Evolutionary conservation across 176 grass and related monocot species (phyloP).

Genomic region (Luzula sylvatica): DNA sequence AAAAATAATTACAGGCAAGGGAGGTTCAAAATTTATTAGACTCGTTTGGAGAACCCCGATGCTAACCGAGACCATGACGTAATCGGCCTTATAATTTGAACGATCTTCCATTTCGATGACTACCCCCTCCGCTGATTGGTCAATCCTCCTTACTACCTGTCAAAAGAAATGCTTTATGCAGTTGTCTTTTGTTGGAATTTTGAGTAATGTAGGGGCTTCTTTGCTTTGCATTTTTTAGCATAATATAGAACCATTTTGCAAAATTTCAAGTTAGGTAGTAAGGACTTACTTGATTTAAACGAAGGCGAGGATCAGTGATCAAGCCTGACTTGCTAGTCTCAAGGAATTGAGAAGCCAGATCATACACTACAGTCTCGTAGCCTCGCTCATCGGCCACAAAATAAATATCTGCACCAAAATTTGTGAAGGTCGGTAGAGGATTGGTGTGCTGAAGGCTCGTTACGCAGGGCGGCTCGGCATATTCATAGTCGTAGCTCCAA

Average conservation of each 20-base stretch:
- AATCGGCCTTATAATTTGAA: constrained; percentile 29
- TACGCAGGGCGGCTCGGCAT: constrained; percentile 40
- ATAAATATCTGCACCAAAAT: constrained; percentile 34
- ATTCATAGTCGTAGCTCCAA: constrained; percentile 47
- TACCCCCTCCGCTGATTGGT: constrained; percentile 2
- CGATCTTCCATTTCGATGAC: constrained; percentile 37
- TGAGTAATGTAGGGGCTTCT: no score
- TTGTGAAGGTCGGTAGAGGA: constrained; percentile 26
- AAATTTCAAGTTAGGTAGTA: no score
- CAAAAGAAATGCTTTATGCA: neutral
- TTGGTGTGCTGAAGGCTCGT: constrained; percentile 52
- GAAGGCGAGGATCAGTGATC: constrained; percentile 29
- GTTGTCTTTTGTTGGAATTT: neutral
- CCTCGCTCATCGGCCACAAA: constrained; percentile 56
- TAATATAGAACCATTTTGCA: no score
- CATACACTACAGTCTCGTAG: constrained; percentile 32
- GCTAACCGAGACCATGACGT: constrained; percentile 41
- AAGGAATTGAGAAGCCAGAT: constrained; percentile 40
- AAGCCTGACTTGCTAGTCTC: constrained; percentile 13
- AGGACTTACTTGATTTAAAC: constrained; percentile 23
- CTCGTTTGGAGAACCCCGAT: constrained; percentile 51
- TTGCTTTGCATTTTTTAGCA: no score
- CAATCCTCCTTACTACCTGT: constrained; percentile 38
- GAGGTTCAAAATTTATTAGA: constrained; percentile 48
- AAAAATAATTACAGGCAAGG: constrained; percentile 31